Percentiles rank a stretch among this genome's conserved stretches.
These are phyloP conservation scores for Malbranchea cinnamomea DNA, from an alignment of 2,329 filamentous ascomycete genomes.

Conservation along the genomic window DNA sequence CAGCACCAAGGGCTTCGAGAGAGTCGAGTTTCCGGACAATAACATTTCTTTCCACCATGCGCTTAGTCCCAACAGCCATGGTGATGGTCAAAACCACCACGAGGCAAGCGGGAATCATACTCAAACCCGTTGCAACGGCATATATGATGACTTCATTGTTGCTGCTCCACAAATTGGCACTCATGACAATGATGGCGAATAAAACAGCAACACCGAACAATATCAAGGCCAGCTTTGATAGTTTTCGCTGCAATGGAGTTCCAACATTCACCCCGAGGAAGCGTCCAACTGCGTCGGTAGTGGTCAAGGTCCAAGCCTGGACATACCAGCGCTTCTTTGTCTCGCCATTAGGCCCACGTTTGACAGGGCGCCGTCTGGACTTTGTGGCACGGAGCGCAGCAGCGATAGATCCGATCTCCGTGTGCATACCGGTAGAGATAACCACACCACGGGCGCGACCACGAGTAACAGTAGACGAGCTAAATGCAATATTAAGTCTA, in stretches of 20 bases:
- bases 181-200: slow-evolving; percentile 54
- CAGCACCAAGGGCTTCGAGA: slow-evolving; percentile 46
- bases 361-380: slow-evolving; percentile 36
- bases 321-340: slow-evolving; percentile 39
- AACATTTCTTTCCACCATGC: slow-evolving; percentile 42
- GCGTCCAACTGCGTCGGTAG: slow-evolving; percentile 42
- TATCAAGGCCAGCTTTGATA: slow-evolving; percentile 51
- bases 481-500: slow-evolving; percentile 46
- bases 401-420: slow-evolving; percentile 52
- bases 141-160: slow-evolving; percentile 50
- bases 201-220: slow-evolving; percentile 53
- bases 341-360: slow-evolving; percentile 35
- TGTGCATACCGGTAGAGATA: slow-evolving; percentile 45
- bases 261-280: slow-evolving; percentile 56
- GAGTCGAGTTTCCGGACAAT: slow-evolving; percentile 44
- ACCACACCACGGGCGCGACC: slow-evolving; percentile 47
- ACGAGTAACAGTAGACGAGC: slow-evolving; percentile 46
- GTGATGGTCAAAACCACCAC: slow-evolving; percentile 54
- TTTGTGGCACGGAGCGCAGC: slow-evolving; percentile 46
- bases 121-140: slow-evolving; percentile 43
- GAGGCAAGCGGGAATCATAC: slow-evolving; percentile 48
- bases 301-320: slow-evolving; percentile 37
- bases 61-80: slow-evolving; percentile 46
- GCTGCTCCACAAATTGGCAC: slow-evolving; percentile 43
- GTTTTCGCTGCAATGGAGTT: slow-evolving; percentile 53